These are phyloP conservation scores for Mycena pura DNA, from an alignment of 768 basidiomycete genomes.

Conservation along the genomic window DNA sequence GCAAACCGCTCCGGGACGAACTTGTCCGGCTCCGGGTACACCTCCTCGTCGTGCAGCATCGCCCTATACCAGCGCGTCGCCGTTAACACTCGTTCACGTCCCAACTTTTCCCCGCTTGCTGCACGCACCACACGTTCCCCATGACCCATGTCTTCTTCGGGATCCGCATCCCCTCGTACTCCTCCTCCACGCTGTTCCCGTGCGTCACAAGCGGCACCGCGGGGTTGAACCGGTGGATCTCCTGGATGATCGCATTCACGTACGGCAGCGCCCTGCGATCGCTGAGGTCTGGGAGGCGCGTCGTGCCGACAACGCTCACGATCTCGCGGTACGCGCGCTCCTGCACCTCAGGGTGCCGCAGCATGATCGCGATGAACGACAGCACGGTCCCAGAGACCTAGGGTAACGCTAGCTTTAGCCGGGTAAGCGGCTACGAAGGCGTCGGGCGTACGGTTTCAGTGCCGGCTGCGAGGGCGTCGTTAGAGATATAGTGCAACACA, in stretches of 20 bases:
- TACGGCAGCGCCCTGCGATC: constrained; percentile 35
- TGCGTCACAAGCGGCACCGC: constrained; percentile 13
- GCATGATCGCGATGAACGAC: not conserved
- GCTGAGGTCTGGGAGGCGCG: constrained; percentile 28
- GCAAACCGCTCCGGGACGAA: constrained; percentile 24
- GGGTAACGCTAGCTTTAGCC: not conserved
- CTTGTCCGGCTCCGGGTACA: constrained; percentile 10
- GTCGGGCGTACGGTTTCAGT: not conserved
- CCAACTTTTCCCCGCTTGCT: not conserved
- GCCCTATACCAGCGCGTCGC: constrained; percentile 9
- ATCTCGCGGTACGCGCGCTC: not conserved
- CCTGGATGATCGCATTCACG: constrained; percentile 32
- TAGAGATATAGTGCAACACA: not conserved
- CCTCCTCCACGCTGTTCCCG: constrained; percentile 7
- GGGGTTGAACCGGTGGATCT: constrained; percentile 24
- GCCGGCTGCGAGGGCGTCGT: not conserved
- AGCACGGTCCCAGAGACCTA: not conserved
- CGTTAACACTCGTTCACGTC: not conserved
- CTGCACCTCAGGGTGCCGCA: not conserved
- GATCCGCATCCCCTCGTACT: constrained; percentile 14
- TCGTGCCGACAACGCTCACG: not conserved
- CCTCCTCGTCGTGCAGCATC: constrained; percentile 5
- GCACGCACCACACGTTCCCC: constrained; percentile 14
- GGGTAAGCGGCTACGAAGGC: not conserved
- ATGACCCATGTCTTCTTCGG: constrained; percentile 18